A percentile compares a stretch with the other conserved stretches of the same genome.
These are phyloP conservation scores for Astrephomene gubernaculifera DNA, from an alignment of 139 green algal genomes.

Conservation along the genomic window DNA sequence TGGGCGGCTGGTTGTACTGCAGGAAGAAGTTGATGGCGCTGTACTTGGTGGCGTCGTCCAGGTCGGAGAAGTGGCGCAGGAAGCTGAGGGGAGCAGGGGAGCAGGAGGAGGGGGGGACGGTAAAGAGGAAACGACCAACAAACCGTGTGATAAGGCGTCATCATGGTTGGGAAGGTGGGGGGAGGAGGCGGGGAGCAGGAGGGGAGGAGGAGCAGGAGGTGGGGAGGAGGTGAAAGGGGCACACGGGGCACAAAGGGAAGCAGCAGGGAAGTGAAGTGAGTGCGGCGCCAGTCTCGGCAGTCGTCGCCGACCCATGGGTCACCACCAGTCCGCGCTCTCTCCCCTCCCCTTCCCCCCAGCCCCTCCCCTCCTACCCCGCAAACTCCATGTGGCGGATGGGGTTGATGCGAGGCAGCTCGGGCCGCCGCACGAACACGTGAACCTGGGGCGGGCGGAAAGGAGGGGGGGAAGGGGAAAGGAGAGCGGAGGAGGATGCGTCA, in stretches of 20 bases:
- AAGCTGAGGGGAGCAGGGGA: slow-evolving; percentile 26
- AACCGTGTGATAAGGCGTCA: too few species aligned
- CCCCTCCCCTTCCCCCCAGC: not conserved
- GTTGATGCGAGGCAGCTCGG: slow-evolving; percentile 60
- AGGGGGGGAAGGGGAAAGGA: not conserved
- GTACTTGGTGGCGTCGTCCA: slow-evolving; percentile 65
- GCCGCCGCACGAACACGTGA: slow-evolving; percentile 59
- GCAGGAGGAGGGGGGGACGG: not conserved
- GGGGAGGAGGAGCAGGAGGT: too few species aligned
- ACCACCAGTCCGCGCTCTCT: not conserved
- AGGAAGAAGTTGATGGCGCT: slow-evolving; percentile 59
- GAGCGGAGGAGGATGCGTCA: not conserved
- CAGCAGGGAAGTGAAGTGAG: too few species aligned
- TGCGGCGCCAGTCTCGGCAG: too few species aligned
- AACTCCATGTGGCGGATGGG: slow-evolving; percentile 58
- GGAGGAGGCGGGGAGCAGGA: too few species aligned
- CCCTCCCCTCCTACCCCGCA: slow-evolving; percentile 1
- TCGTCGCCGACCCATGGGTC: too few species aligned
- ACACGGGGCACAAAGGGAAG: too few species aligned
- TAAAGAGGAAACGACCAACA: too few species aligned
- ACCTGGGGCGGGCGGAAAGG: not conserved
- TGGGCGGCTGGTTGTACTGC: slow-evolving; percentile 59
- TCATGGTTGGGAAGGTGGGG: not conserved
- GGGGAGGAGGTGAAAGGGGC: too few species aligned
- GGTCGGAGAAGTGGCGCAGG: slow-evolving; percentile 58